A percentile compares a stretch with the other conserved stretches of the same genome.
Conservation (phyloP, 2,329 filamentous ascomycete genomes). For the Beauveria bassiana region DNA sequence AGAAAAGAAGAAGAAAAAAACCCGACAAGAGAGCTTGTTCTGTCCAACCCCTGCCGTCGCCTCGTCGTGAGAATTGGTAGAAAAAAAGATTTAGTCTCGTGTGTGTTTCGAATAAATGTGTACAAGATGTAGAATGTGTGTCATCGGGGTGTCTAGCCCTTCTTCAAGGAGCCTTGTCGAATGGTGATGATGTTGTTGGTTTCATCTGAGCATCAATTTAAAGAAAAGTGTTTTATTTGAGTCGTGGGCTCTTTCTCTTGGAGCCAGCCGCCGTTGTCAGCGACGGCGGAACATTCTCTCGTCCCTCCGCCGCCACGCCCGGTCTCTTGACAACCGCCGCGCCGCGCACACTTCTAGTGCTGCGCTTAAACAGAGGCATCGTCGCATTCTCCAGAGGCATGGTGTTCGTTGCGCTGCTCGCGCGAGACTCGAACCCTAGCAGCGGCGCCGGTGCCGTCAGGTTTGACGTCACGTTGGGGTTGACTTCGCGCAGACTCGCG, state of each 20-base stretch:
- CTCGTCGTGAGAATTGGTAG: background rate
- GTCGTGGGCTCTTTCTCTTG: conserved; percentile 48
- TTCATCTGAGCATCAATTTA: background rate
- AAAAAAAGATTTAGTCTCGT: background rate
- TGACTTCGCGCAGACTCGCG: conserved; percentile 47
- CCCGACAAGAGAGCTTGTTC: too few species aligned
- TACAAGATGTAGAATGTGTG: background rate
- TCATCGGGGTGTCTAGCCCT: background rate
- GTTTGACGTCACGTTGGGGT: conserved; percentile 41
- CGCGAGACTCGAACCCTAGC: conserved; percentile 32
- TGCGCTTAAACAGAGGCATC: conserved; percentile 41
- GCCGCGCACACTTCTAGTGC: conserved; percentile 20
- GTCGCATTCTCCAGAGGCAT: conserved; percentile 32
- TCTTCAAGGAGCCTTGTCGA: background rate
- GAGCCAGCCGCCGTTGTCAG: conserved; percentile 20
- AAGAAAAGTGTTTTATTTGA: conserved; percentile 25
- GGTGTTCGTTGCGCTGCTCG: conserved; percentile 34
- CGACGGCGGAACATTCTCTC: conserved; percentile 42
- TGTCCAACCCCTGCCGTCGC: background rate
- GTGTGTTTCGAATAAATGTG: background rate
- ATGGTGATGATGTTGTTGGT: background rate
- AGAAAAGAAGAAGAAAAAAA: background rate
- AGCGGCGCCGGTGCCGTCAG: conserved; percentile 26
- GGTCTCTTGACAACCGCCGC: conserved; percentile 28
- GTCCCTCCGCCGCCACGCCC: conserved; percentile 32